phyloP scores from a whole-genome alignment of 1,284 basidiomycete genomes.

The Sanguinoderma infundibulare region DNA sequence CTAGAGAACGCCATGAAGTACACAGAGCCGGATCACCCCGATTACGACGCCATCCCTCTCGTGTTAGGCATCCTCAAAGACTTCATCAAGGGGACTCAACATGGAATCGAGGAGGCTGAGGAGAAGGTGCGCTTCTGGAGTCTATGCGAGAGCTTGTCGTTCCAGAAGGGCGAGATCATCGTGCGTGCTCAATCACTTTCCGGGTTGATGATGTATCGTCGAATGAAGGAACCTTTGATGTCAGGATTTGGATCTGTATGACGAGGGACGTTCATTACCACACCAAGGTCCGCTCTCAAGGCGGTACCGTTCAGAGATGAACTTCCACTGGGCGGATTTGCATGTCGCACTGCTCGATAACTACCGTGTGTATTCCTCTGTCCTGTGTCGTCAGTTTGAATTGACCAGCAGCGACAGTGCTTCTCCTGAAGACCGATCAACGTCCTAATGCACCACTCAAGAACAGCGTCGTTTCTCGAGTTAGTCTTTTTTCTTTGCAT shows the following conservation, averaged over 20 bases:
- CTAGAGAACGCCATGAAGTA: slow-evolving; percentile 72
- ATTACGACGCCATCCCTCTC: slow-evolving; percentile 69
- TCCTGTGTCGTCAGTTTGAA: not conserved
- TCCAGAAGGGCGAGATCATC: slow-evolving; percentile 78
- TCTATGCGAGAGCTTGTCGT: slow-evolving; percentile 73
- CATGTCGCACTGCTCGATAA: slow-evolving; percentile 77
- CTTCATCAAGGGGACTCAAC: slow-evolving; percentile 78
- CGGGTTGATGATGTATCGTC: not conserved
- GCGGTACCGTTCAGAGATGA: slow-evolving; percentile 57
- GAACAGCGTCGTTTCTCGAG: slow-evolving; percentile 65
- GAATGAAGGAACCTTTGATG: not conserved
- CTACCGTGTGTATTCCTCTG: slow-evolving; percentile 53
- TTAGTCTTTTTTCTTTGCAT: slow-evolving; percentile 38
- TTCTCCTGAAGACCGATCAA: slow-evolving; percentile 57
- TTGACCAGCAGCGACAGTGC: slow-evolving; percentile 43
- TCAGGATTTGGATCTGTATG: slow-evolving; percentile 80
- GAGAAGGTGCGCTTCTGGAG: slow-evolving; percentile 84
- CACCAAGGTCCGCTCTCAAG: slow-evolving; percentile 64
- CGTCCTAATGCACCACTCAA: slow-evolving; percentile 41
- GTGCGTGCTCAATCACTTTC: slow-evolving; percentile 41
- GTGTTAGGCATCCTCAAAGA: slow-evolving; percentile 64
- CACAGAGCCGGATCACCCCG: slow-evolving; percentile 67
- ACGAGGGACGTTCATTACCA: slow-evolving; percentile 72
- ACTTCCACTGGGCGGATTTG: slow-evolving; percentile 69
- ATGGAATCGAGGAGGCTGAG: slow-evolving; percentile 84